phyloP scores from a whole-genome alignment of 75 land plant genomes.

The Isoetes taiwanensis region DNA sequence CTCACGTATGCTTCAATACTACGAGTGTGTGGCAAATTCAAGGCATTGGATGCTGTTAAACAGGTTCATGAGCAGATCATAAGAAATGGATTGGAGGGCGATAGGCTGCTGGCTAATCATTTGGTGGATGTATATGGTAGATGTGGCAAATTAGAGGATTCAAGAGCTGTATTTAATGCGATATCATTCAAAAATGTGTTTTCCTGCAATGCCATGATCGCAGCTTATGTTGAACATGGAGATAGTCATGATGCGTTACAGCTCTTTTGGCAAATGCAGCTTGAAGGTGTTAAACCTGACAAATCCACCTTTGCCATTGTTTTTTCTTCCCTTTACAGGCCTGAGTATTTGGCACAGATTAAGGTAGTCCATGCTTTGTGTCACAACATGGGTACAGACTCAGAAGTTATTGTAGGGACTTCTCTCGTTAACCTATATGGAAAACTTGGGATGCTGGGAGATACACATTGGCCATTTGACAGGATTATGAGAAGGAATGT shows the following conservation, averaged over 20 bases:
- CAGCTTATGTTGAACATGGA: not conserved
- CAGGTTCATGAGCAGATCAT: conserved; percentile 10
- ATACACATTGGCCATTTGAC: conserved; percentile 25
- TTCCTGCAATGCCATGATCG: conserved; percentile 19
- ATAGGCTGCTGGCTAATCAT: conserved; percentile 14
- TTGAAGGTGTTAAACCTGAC: conserved; percentile 8
- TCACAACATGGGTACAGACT: conserved; percentile 11
- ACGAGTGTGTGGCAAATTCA: too few relatives aligned
- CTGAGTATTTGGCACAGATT: not conserved
- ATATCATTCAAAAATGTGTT: conserved; percentile 3
- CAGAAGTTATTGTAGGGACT: conserved; percentile 36
- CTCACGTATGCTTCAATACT: too few relatives aligned
- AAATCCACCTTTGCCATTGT: conserved; percentile 8
- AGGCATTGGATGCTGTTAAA: too few relatives aligned
- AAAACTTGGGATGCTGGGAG: conserved; percentile 25
- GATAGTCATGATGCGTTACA: not conserved
- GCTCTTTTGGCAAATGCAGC: not conserved
- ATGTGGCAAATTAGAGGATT: conserved; percentile 14
- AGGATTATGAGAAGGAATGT: conserved; percentile 30
- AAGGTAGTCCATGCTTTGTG: not conserved
- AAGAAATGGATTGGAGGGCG: conserved; percentile 11
- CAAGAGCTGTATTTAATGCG: conserved; percentile 12
- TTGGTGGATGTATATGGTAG: conserved; percentile 25
- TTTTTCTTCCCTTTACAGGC: conserved; percentile 7
- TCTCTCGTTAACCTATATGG: conserved; percentile 25